These are phyloP conservation scores for Phyllosticta citriasiana DNA, from an alignment of 2,329 filamentous ascomycete species.

Conservation along the genomic window DNA sequence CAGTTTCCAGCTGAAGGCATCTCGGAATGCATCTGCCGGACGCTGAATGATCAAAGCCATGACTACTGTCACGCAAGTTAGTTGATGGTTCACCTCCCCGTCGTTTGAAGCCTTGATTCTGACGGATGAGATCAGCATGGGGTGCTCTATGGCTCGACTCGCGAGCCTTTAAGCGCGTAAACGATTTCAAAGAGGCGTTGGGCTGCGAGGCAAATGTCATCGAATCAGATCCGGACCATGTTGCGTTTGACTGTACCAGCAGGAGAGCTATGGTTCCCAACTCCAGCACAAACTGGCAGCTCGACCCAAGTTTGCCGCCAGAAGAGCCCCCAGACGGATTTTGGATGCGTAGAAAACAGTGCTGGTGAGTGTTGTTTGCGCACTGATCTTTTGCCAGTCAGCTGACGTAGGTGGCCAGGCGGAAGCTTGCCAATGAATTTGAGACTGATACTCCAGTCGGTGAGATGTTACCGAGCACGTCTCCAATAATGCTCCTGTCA, in stretches of 20 bases:
- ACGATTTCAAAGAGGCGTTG: constrained; percentile 1
- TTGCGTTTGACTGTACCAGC: constrained; percentile 3
- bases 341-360: neutral
- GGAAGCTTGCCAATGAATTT: neutral
- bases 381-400: neutral
- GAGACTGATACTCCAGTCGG: neutral
- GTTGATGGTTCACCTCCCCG: neutral
- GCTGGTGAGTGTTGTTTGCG: neutral
- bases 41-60: neutral
- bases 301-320: neutral
- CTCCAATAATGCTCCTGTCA: constrained; percentile 33
- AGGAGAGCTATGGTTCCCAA: constrained; percentile 2
- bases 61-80: constrained; percentile 6
- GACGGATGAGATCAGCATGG: constrained; percentile 16
- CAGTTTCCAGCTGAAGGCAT: neutral
- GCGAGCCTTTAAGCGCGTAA: constrained; percentile 21
- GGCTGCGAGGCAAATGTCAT: neutral
- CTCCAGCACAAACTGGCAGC: neutral
- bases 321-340: neutral
- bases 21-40: constrained; percentile 1
- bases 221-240: neutral
- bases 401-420: neutral
- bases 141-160: constrained; percentile 28
- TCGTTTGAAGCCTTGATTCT: neutral
- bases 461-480: constrained; percentile 1